A percentile compares a stretch with the other conserved stretches of the same genome.
Evolutionary conservation across 305 asterid genomes (phyloP).

Genomic region (Fraxinus sp.): DNA sequence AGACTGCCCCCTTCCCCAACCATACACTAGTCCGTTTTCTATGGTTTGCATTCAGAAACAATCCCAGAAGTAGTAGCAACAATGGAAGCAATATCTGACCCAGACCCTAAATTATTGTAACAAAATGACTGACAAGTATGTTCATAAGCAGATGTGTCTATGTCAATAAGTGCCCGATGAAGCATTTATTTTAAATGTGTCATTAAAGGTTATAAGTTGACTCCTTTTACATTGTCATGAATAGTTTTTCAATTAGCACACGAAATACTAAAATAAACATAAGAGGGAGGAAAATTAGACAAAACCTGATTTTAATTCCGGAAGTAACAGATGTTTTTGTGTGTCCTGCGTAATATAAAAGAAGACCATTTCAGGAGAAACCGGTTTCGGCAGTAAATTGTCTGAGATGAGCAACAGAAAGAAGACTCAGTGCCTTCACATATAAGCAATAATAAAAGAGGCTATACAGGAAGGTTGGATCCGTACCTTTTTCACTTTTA

Average conservation of each 20-base stretch:
- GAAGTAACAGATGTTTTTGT: constrained; percentile 71
- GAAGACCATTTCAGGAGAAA: constrained; percentile 68
- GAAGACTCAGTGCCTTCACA: constrained; percentile 22
- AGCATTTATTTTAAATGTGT: neutral
- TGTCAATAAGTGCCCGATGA: neutral
- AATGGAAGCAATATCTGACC: neutral
- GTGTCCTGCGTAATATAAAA: constrained; percentile 87
- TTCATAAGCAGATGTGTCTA: neutral
- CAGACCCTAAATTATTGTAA: neutral
- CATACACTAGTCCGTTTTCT: neutral
- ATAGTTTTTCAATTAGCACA: neutral
- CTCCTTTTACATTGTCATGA: neutral
- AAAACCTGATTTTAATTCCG: constrained; percentile 71
- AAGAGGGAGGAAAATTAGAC: constrained; percentile 1
- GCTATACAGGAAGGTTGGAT: constrained; percentile 14
- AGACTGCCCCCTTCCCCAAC: neutral
- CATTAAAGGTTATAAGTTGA: neutral
- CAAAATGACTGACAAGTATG: neutral
- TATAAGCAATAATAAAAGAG: constrained; percentile 13
- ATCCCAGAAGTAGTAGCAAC: neutral
- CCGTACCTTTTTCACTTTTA: constrained; percentile 64
- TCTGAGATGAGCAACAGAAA: constrained; percentile 42
- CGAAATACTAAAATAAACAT: neutral
- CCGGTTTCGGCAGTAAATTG: constrained; percentile 57
- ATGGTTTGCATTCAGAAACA: neutral